A percentile compares a stretch with the other conserved stretches of the same genome.
Conservation (phyloP, 2,329 filamentous ascomycete species). For the Harringtonia aguacate region DNA sequence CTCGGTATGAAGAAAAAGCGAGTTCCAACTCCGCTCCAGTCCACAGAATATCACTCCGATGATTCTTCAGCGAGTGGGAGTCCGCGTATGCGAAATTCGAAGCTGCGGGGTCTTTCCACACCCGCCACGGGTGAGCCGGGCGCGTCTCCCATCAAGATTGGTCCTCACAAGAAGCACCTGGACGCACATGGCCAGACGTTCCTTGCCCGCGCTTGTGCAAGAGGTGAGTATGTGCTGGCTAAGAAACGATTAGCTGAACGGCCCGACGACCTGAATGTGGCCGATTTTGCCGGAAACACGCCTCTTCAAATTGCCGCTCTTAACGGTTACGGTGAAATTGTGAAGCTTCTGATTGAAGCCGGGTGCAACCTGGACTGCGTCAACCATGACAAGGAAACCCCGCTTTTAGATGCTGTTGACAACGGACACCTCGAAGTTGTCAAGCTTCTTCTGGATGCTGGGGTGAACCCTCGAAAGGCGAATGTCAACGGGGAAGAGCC, state of each 20-base stretch:
- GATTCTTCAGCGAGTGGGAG: constrained; percentile 52
- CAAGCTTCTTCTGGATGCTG: constrained; percentile 69
- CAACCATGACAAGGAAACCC: constrained; percentile 80
- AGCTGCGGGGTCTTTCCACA: constrained; percentile 43
- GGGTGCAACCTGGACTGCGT: constrained; percentile 75
- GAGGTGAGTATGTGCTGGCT: constrained; percentile 69
- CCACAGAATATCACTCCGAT: constrained; percentile 57
- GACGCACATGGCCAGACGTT: constrained; percentile 89
- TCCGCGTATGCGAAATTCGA: constrained; percentile 47
- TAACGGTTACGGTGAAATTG: constrained; percentile 77
- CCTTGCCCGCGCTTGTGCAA: constrained; percentile 80
- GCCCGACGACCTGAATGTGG: constrained; percentile 77
- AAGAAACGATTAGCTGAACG: constrained; percentile 66
- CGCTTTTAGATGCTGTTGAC: constrained; percentile 89
- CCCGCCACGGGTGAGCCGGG: constrained; percentile 47
- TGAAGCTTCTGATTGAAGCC: constrained; percentile 73
- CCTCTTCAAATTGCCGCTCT: constrained; percentile 88
- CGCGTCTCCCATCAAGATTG: constrained; percentile 57
- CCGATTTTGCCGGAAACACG: constrained; percentile 93
- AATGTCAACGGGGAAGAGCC: constrained; percentile 92
- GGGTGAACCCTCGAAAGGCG: constrained; percentile 82
- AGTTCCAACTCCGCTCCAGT: constrained; percentile 48
- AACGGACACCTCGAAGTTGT: constrained; percentile 89
- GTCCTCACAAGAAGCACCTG: constrained; percentile 71
- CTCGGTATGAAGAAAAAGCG: constrained; percentile 50